phyloP scores from a whole-genome alignment of 108 stramenopile species.

The Licmophora abbreviata region DNA sequence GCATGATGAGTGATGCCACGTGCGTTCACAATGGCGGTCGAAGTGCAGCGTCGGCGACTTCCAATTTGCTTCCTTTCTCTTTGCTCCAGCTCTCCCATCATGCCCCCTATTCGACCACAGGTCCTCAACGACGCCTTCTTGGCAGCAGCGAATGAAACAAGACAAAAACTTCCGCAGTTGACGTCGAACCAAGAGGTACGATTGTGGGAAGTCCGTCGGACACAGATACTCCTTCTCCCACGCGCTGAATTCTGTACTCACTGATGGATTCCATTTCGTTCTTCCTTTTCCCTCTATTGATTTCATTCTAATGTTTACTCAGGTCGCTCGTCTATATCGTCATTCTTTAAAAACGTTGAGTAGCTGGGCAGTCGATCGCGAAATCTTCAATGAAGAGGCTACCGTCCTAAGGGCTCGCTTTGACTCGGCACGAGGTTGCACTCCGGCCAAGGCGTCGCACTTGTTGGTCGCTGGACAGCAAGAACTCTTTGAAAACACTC shows the following conservation, averaged over 20 bases:
- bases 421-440: constrained; percentile 63
- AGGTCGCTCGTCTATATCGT: constrained; percentile 80
- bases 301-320: constrained; percentile 1
- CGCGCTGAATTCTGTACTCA: not conserved
- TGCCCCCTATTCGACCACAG: constrained; percentile 25
- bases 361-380: constrained; percentile 88
- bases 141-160: constrained; percentile 58
- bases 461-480: constrained; percentile 72
- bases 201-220: not conserved
- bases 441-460: constrained; percentile 51
- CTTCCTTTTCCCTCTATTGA: not conserved
- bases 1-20: too few species aligned
- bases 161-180: constrained; percentile 60
- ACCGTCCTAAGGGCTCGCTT: constrained; percentile 71
- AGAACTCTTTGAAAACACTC: constrained; percentile 65
- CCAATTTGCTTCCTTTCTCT: too few species aligned
- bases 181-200: constrained; percentile 75
- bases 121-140: constrained; percentile 66
- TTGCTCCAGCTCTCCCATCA: too few species aligned
- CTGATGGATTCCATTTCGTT: not conserved
- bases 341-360: constrained; percentile 55
- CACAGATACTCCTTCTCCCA: not conserved
- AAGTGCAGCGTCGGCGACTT: too few species aligned
- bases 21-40: too few species aligned
- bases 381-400: constrained; percentile 84